phyloP scores from a whole-genome alignment of 2,329 filamentous ascomycete species.

The Arthrinium puccinioides region DNA sequence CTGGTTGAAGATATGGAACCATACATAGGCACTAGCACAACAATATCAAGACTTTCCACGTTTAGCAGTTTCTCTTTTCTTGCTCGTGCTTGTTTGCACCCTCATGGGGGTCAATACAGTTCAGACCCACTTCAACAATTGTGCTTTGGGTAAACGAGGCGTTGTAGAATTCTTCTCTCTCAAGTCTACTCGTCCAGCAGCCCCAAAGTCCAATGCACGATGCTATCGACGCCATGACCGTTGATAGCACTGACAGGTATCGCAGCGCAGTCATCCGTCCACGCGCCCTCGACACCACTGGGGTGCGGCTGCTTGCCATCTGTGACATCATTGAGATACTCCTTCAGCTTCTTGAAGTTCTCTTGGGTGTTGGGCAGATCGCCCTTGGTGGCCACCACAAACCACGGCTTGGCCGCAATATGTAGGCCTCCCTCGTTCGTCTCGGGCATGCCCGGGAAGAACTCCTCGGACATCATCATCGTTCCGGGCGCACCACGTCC shows the following conservation, averaged over 20 bases:
- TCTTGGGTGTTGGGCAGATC: conserved; percentile 72
- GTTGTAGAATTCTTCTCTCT: too few species aligned
- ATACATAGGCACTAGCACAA: too few species aligned
- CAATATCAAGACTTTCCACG: too few species aligned
- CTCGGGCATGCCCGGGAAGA: conserved; percentile 13
- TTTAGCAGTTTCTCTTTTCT: too few species aligned
- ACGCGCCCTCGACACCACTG: conserved; percentile 51
- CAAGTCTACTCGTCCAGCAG: conserved; percentile 44
- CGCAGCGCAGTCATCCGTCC: conserved; percentile 57
- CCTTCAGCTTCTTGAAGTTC: conserved; percentile 64
- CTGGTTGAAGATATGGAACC: too few species aligned
- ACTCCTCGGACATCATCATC: conserved; percentile 22
- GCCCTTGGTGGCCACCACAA: conserved; percentile 89
- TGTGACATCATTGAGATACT: conserved; percentile 63
- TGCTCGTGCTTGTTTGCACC: too few species aligned
- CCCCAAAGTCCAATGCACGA: conserved; percentile 66
- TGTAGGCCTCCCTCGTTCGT: conserved; percentile 34
- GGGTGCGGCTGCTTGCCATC: conserved; percentile 62
- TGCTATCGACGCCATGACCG: conserved; percentile 71
- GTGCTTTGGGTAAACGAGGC: too few species aligned
- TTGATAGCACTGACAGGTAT: conserved; percentile 88
- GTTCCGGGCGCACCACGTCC: conserved; percentile 8
- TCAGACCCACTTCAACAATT: too few species aligned
- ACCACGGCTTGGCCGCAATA: conserved; percentile 94
- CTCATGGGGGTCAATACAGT: too few species aligned